Evolutionary conservation across 768 basidiomycete species (phyloP).

Genomic region (Boletales sp.): DNA sequence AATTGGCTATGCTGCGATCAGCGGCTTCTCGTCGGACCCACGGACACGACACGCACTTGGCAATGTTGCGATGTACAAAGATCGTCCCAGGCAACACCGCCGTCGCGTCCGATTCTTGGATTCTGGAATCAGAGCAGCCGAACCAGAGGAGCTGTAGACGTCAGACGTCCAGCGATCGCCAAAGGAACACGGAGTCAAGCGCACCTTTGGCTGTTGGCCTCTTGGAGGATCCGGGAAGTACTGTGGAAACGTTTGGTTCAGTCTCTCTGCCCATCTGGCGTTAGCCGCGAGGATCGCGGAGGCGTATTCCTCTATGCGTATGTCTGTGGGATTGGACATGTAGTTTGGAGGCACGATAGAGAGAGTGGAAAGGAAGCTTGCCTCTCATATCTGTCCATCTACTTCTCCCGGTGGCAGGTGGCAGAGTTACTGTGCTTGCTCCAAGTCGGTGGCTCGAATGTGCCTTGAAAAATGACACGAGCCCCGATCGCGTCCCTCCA

Average conservation of each 20-base stretch:
- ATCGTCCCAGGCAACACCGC: conserved; percentile 71
- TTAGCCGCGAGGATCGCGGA: conserved; percentile 11
- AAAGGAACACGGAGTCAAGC: not conserved
- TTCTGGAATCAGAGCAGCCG: conserved; percentile 81
- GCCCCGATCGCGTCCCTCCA: no score
- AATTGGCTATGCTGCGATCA: conserved; percentile 51
- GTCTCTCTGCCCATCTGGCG: conserved; percentile 15
- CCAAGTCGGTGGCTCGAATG: no score
- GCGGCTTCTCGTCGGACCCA: no score
- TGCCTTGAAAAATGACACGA: no score
- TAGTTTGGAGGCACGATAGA: no score
- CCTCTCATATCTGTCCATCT: no score
- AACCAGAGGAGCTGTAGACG: conserved; percentile 64
- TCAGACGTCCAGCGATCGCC: not conserved
- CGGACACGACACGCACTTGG: conserved; percentile 48
- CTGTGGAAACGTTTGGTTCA: conserved; percentile 19
- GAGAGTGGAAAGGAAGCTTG: no score
- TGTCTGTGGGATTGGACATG: no score
- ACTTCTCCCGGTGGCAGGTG: no score
- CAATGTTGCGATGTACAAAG: conserved; percentile 85
- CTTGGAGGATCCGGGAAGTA: conserved; percentile 16
- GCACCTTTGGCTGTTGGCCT: conserved; percentile 20
- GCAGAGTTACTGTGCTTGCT: no score
- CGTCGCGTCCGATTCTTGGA: conserved; percentile 75
- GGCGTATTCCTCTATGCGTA: not conserved